Evolutionary conservation across 2,329 filamentous ascomycete species (phyloP), one percentile per base, ranked within the genome.

Genomic region (Botrytis hyacinthi): DNA sequence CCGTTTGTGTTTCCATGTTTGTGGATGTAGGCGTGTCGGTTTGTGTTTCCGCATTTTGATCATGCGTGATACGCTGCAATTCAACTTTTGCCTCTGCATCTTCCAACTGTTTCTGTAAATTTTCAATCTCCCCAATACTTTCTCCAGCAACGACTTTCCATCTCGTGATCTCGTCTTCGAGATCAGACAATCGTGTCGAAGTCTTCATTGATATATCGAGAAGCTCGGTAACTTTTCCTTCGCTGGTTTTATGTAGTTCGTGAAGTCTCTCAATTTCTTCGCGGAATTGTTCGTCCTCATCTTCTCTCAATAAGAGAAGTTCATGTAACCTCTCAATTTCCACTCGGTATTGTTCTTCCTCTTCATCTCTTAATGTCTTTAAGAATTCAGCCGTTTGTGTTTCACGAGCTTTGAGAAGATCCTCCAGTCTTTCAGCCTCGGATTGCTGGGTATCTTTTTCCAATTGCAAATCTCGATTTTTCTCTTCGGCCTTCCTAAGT

Each of bases 181-280:
- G 66, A 57, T 69, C 48, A 22, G 66, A 69, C 14, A 69, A 40
- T 69, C n/a, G 37, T 26, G 10, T 26, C 4, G 66, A 57, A 22
- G 66, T 69, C 20, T 1, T 42, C 7, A 59, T 42, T 42, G 66
- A 57, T 16, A 57, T 59, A 1, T 69, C n/a, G 20, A 69, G 66
- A 32, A 69, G 66, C 48, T 68, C 66, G n/a, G 35, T 5, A n/a
- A 57, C 48, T 42, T 68, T 44, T 8, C 1, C 66, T 42, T 68
- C 66, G 14, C 66, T 68, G 2, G 6, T 4, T 22, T 4, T 26
- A 5, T 57, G 48, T 22, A 68, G 16, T 42, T 68, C 35, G 29
- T 57, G 66, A 37, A 68, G 29, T 42, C 48, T 68, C 35, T 68
- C 18, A 22, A 57, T 68, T 12, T 68, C 66, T 18, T 68, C 48